Conservation (phyloP, 495 filamentous ascomycete genomes). For the Penicillium ucsense region DNA sequence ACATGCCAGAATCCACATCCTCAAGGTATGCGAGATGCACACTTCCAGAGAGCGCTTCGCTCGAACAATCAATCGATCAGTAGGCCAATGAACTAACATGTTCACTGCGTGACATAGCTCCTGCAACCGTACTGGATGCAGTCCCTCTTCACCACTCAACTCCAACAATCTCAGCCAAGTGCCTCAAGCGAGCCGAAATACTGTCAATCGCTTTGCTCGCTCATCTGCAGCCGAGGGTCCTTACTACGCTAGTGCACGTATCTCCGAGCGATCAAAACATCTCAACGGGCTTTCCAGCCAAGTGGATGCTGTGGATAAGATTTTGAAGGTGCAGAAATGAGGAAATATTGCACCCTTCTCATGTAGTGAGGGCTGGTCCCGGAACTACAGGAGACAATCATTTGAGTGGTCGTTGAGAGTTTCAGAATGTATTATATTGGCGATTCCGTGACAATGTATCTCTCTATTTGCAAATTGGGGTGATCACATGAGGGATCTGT, state of each 20-base stretch:
- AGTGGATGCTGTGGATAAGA: constrained; percentile 25
- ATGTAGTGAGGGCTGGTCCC: no score
- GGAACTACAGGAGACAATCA: no score
- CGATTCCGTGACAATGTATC: constrained; percentile 20
- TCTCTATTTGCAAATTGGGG: constrained; percentile 8
- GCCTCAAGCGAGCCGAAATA: constrained; percentile 16
- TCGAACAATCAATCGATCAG: no score
- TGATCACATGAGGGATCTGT: no score
- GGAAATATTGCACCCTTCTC: neutral
- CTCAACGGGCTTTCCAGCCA: constrained; percentile 24
- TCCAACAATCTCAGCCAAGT: constrained; percentile 25
- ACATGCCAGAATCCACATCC: constrained; percentile 11
- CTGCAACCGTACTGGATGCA: constrained; percentile 5
- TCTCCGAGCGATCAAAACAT: constrained; percentile 26
- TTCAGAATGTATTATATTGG: constrained; percentile 5
- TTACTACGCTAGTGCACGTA: constrained; percentile 28
- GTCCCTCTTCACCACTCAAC: constrained; percentile 15
- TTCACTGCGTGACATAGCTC: constrained; percentile 1
- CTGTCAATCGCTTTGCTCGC: constrained; percentile 24
- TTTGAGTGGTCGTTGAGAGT: neutral
- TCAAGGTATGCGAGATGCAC: constrained; percentile 5
- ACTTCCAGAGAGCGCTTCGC: no score
- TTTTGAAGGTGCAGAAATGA: constrained; percentile 16
- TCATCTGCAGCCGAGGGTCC: constrained; percentile 27
- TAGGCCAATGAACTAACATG: constrained; percentile 2